These are phyloP conservation scores for Sphagnum fallax DNA, from an alignment of 228 moss, liverwort and hornwort genomes.

Conservation along the genomic window DNA sequence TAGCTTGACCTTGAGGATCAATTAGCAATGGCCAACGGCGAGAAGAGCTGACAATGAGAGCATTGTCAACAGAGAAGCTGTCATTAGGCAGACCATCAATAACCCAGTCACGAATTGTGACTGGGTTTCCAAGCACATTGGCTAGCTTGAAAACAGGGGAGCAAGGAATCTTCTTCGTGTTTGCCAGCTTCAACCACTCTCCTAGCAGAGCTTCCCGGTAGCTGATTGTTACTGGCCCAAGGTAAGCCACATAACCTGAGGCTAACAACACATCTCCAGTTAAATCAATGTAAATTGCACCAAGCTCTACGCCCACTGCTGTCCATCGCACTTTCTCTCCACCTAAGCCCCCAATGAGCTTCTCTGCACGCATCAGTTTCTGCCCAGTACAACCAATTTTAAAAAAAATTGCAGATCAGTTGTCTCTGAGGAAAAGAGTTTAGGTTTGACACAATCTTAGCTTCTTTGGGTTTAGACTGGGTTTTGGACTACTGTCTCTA, in stretches of 20 bases:
- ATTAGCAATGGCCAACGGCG: slow-evolving; percentile 64
- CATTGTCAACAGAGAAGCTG: slow-evolving; percentile 66
- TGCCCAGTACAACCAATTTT: slow-evolving; percentile 12
- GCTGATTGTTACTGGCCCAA: slow-evolving; percentile 57
- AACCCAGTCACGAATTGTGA: slow-evolving; percentile 61
- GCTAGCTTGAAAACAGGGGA: slow-evolving; percentile 63
- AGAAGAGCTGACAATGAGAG: slow-evolving; percentile 48
- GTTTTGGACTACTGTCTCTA: neutral
- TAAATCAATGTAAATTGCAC: slow-evolving; percentile 43
- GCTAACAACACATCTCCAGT: slow-evolving; percentile 65
- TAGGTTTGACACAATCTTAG: no score
- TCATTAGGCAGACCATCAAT: slow-evolving; percentile 70
- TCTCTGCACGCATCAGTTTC: slow-evolving; percentile 68
- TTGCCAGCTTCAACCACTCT: slow-evolving; percentile 38
- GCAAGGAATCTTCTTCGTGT: slow-evolving; percentile 49
- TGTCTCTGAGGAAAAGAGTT: no score
- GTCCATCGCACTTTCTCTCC: slow-evolving; percentile 68
- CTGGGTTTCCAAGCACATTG: slow-evolving; percentile 50
- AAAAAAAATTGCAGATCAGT: no score
- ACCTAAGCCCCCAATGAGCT: slow-evolving; percentile 67
- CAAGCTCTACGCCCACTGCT: slow-evolving; percentile 54
- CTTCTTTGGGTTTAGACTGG: no score
- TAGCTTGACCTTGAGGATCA: slow-evolving; percentile 67
- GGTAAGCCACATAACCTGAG: slow-evolving; percentile 65
- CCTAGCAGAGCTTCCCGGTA: slow-evolving; percentile 45